Base-by-base conservation (phyloP, 2,329 filamentous ascomycete species). In the Mycosphaerella arachidis region DNA sequence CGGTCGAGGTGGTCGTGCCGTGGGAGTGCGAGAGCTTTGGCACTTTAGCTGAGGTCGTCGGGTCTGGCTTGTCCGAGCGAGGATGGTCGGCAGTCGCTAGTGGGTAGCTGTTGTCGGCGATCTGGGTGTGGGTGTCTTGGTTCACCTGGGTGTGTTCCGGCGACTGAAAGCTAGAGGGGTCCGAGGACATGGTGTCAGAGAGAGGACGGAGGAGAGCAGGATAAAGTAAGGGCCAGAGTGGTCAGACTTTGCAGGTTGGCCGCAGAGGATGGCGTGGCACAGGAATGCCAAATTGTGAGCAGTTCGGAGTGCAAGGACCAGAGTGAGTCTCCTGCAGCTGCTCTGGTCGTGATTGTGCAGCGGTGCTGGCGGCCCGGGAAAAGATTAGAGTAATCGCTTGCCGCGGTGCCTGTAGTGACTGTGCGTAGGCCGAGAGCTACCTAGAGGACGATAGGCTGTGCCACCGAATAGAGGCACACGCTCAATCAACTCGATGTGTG, bases 81-180 rank as follows among this genome's bases (percentile, higher is more conserved):
- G 68, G 68, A 53, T 71, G 67, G 30, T 63, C 60, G 7, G 68
- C 61, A n/a, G 68, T 70, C 48, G 66, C 54, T 31, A 62, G 59
- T 57, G 64, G 54, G 18, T 65, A 52, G 27, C 10, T 16, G 29
- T 52, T 52, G 50, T 52, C 50, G 30, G 50, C 50, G 30, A 33
- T 52, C 27, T 52, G 50, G 16, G 50, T 52, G 50, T 52, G 50
- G 27, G 50, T 52, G 27, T 35, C 30, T n/a, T 52, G 50, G 50
- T 52, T 52, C 27, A 20, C 50, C 30, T 35, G 50, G 16, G 50
- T 52, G n/a, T 52, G 50, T 10, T 30, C 50, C 9, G 50, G 50
- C 29, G 27, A 20, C 50, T 52, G 50, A 12, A 31, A 31, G 50
- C 30, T 31, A 52, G 50, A 52, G 9, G 20, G 46, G 46, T 50